phyloP scores from a whole-genome alignment of 805 yeast genomes.

The Henningerozyma blattae region DNA sequence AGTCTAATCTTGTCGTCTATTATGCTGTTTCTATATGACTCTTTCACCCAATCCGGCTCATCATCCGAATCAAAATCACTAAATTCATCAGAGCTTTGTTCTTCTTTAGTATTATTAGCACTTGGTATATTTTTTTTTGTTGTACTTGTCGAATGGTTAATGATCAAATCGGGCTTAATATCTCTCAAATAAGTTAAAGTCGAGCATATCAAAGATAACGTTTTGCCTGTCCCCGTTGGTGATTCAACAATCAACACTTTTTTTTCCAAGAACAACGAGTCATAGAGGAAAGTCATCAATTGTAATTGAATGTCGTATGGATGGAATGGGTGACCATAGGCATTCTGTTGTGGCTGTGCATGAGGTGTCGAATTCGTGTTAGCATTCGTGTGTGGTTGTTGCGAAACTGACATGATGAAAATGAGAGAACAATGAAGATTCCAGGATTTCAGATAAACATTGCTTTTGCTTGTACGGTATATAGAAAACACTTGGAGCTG shows the following conservation, averaged over 20 bases:
- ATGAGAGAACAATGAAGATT: too few species aligned
- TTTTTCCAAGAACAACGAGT: conserved; percentile 34
- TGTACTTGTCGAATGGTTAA: conserved; percentile 7
- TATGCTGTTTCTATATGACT: conserved; percentile 24
- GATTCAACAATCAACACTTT: conserved; percentile 80
- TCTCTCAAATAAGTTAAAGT: conserved; percentile 72
- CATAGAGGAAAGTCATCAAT: conserved; percentile 67
- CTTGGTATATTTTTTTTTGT: conserved; percentile 3
- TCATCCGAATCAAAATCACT: conserved; percentile 23
- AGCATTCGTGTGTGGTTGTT: too few species aligned
- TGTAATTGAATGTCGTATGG: conserved; percentile 74
- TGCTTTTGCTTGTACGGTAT: too few species aligned
- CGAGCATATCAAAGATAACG: conserved; percentile 76
- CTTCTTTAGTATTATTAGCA: conserved; percentile 2
- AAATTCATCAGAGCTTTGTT: conserved; percentile 27
- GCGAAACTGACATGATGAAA: too few species aligned
- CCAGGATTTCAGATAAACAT: too few species aligned
- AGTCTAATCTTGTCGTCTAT: conserved; percentile 14
- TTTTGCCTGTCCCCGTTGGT: conserved; percentile 94
- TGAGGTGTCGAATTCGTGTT: too few species aligned
- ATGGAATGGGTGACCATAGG: conserved; percentile 62
- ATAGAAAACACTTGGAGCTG: too few species aligned
- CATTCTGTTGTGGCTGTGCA: too few species aligned
- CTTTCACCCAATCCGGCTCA: conserved; percentile 63
- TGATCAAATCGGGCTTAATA: conserved; percentile 23